phyloP scores from a whole-genome alignment of 805 yeast genomes.

The Cyberlindnera sargentensis region DNA sequence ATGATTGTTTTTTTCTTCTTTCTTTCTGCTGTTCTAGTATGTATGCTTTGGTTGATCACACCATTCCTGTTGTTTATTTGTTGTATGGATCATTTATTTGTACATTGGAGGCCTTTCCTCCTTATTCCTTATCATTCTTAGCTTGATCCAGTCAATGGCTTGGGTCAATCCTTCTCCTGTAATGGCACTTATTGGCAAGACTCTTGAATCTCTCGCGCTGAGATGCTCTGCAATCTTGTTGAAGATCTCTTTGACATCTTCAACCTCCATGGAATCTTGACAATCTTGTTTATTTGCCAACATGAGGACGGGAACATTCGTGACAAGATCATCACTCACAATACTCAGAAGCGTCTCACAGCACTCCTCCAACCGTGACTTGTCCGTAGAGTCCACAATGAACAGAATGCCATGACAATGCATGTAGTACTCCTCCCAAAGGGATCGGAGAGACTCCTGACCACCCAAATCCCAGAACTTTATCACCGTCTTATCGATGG shows the following conservation, averaged over 20 bases:
- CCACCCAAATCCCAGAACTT: slow-evolving; percentile 98
- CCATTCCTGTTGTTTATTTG: too few relatives aligned
- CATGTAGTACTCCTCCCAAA: slow-evolving; percentile 84
- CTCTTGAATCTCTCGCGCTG: slow-evolving; percentile 86
- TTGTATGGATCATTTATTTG: not conserved
- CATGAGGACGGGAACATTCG: slow-evolving; percentile 87
- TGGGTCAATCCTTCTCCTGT: slow-evolving; percentile 75
- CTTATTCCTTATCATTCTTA: slow-evolving; percentile 50
- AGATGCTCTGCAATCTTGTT: slow-evolving; percentile 75
- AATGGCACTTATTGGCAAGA: slow-evolving; percentile 82
- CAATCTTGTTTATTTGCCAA: slow-evolving; percentile 92
- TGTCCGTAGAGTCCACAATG: slow-evolving; percentile 87
- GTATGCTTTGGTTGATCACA: slow-evolving; percentile 21
- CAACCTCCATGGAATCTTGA: slow-evolving; percentile 62
- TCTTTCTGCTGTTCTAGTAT: not conserved
- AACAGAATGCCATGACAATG: slow-evolving; percentile 90
- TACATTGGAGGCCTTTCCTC: slow-evolving; percentile 30
- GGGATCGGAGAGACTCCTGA: slow-evolving; percentile 70
- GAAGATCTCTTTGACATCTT: slow-evolving; percentile 76
- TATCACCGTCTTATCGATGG: slow-evolving; percentile 34
- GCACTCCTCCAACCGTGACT: slow-evolving; percentile 77
- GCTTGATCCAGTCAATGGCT: slow-evolving; percentile 82
- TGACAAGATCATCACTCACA: slow-evolving; percentile 45
- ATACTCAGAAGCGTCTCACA: slow-evolving; percentile 51
- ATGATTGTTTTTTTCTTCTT: not conserved